A percentile compares a stretch with the other conserved stretches of the same genome.
Evolutionary conservation across 768 basidiomycete species (phyloP).

Genomic region (Podaxis carcinomalis): DNA sequence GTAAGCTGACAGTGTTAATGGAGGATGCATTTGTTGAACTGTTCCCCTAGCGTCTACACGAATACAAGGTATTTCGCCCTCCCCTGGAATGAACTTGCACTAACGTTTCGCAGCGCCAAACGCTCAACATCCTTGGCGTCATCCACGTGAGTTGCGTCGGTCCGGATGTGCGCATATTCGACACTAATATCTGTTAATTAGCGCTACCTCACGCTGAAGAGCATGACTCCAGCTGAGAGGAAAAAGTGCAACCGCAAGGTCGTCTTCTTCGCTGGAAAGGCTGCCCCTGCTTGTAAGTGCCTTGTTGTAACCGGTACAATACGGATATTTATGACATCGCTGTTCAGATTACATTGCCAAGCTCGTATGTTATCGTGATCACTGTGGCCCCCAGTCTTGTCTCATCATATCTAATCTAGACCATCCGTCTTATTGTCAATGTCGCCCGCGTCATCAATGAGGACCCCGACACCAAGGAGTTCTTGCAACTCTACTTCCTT

Average conservation of each 20-base stretch:
- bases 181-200: constrained; percentile 23
- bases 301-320: background rate
- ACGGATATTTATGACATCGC: constrained; percentile 7
- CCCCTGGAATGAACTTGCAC: background rate
- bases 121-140: constrained; percentile 88
- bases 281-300: constrained; percentile 82
- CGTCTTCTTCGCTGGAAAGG: constrained; percentile 97
- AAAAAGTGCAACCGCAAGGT: constrained; percentile 82
- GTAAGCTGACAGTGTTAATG: constrained; percentile 24
- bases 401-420: constrained; percentile 30
- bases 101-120: constrained; percentile 62
- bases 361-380: constrained; percentile 38
- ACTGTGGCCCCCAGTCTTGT: constrained; percentile 8
- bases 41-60: constrained; percentile 72
- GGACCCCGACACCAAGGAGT: constrained; percentile 85
- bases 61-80: constrained; percentile 67
- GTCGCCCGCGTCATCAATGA: constrained; percentile 76
- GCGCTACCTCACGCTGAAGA: constrained; percentile 82
- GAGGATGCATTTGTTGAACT: background rate
- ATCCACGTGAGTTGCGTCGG: constrained; percentile 58
- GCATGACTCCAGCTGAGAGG: constrained; percentile 70
- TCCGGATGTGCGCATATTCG: background rate
- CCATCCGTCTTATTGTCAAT: constrained; percentile 91
- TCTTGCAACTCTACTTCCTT: constrained; percentile 89
- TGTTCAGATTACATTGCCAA: constrained; percentile 84